Evolutionary conservation across 305 asterid genomes (phyloP).

Genomic region (Fraxinus baroniana): DNA sequence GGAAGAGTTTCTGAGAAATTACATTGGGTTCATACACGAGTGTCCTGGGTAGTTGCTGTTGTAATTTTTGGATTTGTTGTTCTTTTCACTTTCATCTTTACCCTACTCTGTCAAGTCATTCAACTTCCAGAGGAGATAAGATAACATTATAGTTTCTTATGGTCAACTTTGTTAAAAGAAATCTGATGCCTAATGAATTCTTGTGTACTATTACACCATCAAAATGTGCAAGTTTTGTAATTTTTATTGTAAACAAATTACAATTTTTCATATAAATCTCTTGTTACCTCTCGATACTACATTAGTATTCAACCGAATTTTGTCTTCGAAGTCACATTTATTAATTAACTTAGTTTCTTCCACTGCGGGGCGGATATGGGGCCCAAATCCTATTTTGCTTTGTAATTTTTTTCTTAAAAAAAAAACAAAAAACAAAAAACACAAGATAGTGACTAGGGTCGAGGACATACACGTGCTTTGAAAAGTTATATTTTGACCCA

Average conservation of each 20-base stretch:
- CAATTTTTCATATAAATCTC: neutral
- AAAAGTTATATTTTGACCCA: too few species aligned
- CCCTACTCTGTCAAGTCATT: conserved; percentile 39
- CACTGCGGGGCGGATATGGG: too few species aligned
- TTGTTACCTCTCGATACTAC: neutral
- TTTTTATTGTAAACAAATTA: neutral
- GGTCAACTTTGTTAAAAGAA: neutral
- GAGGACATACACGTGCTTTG: too few species aligned
- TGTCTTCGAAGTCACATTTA: neutral
- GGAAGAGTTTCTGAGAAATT: conserved; percentile 31
- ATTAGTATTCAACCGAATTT: neutral
- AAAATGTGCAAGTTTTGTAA: neutral
- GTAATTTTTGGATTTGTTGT: conserved; percentile 37
- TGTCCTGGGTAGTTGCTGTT: conserved; percentile 31
- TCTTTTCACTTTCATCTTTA: conserved; percentile 37
- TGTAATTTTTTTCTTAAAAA: too few species aligned
- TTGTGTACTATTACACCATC: neutral
- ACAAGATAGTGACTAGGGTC: too few species aligned
- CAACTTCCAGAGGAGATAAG: conserved; percentile 52
- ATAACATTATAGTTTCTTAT: neutral
- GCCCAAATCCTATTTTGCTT: too few species aligned
- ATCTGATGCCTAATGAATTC: neutral
- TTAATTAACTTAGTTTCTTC: neutral
- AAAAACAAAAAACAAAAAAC: too few species aligned
- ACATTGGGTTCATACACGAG: conserved; percentile 36